phyloP scores from a whole-genome alignment of 1,284 basidiomycete genomes.

The Cronartium ribicola region DNA sequence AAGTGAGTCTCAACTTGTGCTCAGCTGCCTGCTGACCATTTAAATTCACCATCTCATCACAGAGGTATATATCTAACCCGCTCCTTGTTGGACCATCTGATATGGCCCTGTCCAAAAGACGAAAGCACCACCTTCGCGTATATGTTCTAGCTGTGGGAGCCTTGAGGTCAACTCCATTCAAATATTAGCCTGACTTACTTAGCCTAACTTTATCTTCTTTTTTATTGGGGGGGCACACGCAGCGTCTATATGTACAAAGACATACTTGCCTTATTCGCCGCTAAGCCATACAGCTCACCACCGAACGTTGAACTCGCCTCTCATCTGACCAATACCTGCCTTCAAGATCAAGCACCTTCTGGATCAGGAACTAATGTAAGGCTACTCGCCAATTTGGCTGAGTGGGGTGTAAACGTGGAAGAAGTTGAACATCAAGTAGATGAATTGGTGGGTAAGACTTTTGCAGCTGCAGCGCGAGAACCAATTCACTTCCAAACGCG shows the following conservation, averaged over 20 bases:
- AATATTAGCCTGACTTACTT: neutral
- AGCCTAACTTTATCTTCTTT: neutral
- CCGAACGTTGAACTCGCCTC: slow-evolving; percentile 60
- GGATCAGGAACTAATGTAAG: neutral
- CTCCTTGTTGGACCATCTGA: slow-evolving; percentile 58
- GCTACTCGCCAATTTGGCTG: neutral
- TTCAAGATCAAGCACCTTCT: slow-evolving; percentile 59
- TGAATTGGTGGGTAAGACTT: neutral
- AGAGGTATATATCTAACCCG: slow-evolving; percentile 79
- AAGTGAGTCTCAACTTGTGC: too few relatives aligned
- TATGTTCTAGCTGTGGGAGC: slow-evolving; percentile 73
- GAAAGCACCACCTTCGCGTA: slow-evolving; percentile 84
- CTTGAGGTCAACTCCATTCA: slow-evolving; percentile 49
- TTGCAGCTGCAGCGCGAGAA: slow-evolving; percentile 17
- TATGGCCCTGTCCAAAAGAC: slow-evolving; percentile 37
- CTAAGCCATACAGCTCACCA: slow-evolving; percentile 61
- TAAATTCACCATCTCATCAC: neutral
- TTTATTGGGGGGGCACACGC: neutral
- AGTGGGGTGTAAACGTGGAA: neutral
- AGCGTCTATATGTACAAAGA: slow-evolving; percentile 62
- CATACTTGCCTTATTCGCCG: slow-evolving; percentile 80
- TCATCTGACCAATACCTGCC: slow-evolving; percentile 92
- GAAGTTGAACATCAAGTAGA: slow-evolving; percentile 12
- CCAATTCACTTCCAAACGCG: slow-evolving; percentile 20
- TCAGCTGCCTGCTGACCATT: too few relatives aligned